Percentiles rank a stretch among this genome's conserved stretches.
Conservation (phyloP, 2,329 filamentous ascomycete genomes). For the Huntiella bhutanensis region DNA sequence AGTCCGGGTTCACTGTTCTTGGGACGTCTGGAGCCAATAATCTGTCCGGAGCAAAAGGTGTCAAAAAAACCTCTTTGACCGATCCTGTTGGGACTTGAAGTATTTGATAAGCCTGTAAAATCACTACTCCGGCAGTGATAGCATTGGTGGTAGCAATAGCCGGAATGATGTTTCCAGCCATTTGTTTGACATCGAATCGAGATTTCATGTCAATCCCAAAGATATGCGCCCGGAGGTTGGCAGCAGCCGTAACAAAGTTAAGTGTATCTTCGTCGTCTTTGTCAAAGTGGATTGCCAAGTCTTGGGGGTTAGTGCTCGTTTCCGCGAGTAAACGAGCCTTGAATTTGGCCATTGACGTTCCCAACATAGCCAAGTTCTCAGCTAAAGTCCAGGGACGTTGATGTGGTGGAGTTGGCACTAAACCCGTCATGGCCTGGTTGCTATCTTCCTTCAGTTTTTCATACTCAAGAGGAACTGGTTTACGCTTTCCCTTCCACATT, state of each 20-base stretch:
- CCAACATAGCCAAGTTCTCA: constrained; percentile 75
- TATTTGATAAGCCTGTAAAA: constrained; percentile 83
- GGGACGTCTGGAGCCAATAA: constrained; percentile 38
- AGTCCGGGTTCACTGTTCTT: constrained; percentile 56
- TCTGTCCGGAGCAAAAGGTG: constrained; percentile 40
- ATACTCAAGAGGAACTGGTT: constrained; percentile 57
- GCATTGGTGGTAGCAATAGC: constrained; percentile 97
- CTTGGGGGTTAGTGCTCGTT: constrained; percentile 33
- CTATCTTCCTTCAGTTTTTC: constrained; percentile 39
- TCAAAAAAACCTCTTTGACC: constrained; percentile 71
- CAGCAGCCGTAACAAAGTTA: constrained; percentile 80
- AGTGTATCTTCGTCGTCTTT: constrained; percentile 93
- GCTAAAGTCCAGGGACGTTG: constrained; percentile 48
- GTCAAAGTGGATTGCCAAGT: constrained; percentile 66
- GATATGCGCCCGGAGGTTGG: constrained; percentile 74
- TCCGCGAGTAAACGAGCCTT: constrained; percentile 47
- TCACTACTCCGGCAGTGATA: constrained; percentile 81
- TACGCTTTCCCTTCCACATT: constrained; percentile 78
- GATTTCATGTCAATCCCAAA: constrained; percentile 80
- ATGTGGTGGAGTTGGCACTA: too few relatives aligned
- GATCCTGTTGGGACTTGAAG: constrained; percentile 51
- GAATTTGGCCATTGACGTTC: constrained; percentile 55
- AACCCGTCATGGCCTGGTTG: constrained; percentile 36
- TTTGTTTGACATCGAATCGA: constrained; percentile 94
- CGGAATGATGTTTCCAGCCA: constrained; percentile 98